phyloP scores from a whole-genome alignment of 2,329 filamentous ascomycete genomes.

The Simplicillium sp. region DNA sequence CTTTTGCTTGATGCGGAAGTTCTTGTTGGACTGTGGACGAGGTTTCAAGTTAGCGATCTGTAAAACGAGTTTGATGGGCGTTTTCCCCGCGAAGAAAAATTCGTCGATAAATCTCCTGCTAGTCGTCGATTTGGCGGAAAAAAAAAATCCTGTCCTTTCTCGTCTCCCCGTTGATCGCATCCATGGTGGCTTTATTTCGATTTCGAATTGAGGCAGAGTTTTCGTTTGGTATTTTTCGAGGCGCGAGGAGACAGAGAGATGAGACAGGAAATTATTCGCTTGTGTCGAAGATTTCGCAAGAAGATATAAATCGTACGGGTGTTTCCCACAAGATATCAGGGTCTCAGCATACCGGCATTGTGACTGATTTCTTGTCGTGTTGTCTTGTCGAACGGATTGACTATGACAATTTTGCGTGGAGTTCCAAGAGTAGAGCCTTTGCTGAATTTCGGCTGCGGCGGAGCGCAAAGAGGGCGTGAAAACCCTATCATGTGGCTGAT shows the following conservation, averaged over 20 bases:
- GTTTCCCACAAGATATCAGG: neutral
- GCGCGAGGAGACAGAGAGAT: neutral
- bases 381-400: constrained; percentile 23
- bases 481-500: constrained; percentile 21
- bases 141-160: neutral
- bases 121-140: neutral
- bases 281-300: neutral
- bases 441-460: constrained; percentile 18
- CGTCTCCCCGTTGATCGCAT: neutral
- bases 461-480: constrained; percentile 20
- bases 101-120: neutral
- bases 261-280: neutral
- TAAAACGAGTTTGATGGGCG: neutral
- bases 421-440: constrained; percentile 14
- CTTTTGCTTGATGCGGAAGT: constrained; percentile 99
- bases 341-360: constrained; percentile 28
- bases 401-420: constrained; percentile 20
- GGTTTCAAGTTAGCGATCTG: constrained; percentile 13
- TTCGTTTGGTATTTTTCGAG: neutral
- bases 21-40: constrained; percentile 82
- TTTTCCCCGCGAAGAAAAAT: constrained; percentile 1
- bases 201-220: neutral
- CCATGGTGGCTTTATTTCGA: neutral
- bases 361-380: constrained; percentile 21
- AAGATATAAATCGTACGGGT: neutral